Evolutionary conservation across 371 early-diverging fungal genomes (phyloP), one percentile per base, ranked within the genome.

Genomic region (Circinella umbellata): DNA sequence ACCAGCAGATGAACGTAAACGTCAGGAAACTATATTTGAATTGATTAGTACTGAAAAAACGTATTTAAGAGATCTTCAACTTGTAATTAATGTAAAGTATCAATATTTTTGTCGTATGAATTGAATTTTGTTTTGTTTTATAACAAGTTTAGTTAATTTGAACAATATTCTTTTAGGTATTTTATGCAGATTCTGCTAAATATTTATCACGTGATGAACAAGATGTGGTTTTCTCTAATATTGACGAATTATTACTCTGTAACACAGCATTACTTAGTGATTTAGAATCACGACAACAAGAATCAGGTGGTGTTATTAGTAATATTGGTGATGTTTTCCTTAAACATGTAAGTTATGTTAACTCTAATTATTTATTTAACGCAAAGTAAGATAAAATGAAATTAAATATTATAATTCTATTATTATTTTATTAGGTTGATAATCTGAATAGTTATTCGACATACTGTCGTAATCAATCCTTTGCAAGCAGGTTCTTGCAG

Each of bases 11-110:
- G 97, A 96, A 65, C 79, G 86, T 35, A 92, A 90, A 74, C 86
- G 97, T 51, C 95, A 95, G 72, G 96, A 95, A 65, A 93, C 94
- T 4, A 93, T 97, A 64, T 93, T 86, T 73, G 98, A 97, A 77
- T 76, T 97, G 47, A 90, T 96, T 36, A 76, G 86, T 36, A 96
- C 96, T 3, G 98, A 97, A 76, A 88, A 88, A 65, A 83, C 86
- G 1, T 97, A 96, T 76, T 82, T 95, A 15, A 82, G 88, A 1
- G 93, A 95, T 76, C 81, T 97, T 69, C 91, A 94, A 70, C 79
- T 95, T 74, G 88, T 97, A 49, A 77, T 91, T 8, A 90, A 95
- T 74, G 91, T 93, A 78, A 73, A 78, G 5, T 27, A 27, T 27
- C 0, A 27, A 27, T 27, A 27, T 27, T 27, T 27, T 27, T 27